Conservation (phyloP, 768 basidiomycete species). For the Tylopilus intermedius region DNA sequence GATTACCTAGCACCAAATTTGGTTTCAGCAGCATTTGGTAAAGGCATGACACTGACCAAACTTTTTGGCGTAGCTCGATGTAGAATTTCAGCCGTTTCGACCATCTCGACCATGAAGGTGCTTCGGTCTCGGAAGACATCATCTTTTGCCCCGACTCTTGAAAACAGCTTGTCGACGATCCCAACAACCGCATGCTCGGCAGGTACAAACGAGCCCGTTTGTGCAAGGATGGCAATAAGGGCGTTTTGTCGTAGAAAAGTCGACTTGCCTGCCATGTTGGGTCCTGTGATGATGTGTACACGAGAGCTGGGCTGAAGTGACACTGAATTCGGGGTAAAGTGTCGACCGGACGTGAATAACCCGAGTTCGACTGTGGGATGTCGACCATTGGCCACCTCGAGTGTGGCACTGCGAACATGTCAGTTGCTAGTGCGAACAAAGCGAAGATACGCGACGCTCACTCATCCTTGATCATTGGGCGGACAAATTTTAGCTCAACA, state of each 20-base stretch:
- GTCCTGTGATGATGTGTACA: constrained; percentile 85
- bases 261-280: constrained; percentile 95
- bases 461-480: constrained; percentile 68
- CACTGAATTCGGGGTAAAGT: constrained; percentile 83
- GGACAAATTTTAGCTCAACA: constrained; percentile 66
- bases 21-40: neutral
- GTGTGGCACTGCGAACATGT: constrained; percentile 40
- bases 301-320: constrained; percentile 53
- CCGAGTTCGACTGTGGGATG: constrained; percentile 94
- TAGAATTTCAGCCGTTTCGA: constrained; percentile 90
- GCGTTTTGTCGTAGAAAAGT: constrained; percentile 90
- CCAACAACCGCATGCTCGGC: constrained; percentile 78
- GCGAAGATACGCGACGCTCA: constrained; percentile 33
- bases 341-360: constrained; percentile 63
- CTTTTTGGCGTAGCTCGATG: constrained; percentile 76
- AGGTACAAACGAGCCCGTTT: constrained; percentile 91
- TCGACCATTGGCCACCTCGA: constrained; percentile 72
- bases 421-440: neutral
- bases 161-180: constrained; percentile 86
- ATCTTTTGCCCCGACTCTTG: constrained; percentile 92
- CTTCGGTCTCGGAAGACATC: constrained; percentile 90
- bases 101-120: constrained; percentile 99
- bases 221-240: constrained; percentile 83
- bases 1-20: constrained; percentile 61
- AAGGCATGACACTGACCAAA: constrained; percentile 48